Percentiles rank a stretch among this genome's conserved stretches.
Conservation (phyloP, 2,329 filamentous ascomycete species). For the Thelonectria discophora region DNA sequence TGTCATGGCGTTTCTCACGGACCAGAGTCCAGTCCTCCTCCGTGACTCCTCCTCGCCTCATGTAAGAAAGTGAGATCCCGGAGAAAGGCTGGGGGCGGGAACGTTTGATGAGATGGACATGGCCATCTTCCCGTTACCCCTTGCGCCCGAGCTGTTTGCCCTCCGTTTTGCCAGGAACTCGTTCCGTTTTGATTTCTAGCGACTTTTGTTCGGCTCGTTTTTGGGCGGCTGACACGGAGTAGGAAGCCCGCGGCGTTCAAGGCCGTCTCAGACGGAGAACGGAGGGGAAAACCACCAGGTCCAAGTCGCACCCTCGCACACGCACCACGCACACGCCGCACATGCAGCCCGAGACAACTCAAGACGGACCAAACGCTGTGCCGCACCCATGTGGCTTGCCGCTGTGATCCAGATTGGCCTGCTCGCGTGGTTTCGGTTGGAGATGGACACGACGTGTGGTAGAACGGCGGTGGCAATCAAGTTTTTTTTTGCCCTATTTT, state of each 20-base stretch:
- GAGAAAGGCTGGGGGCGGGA: slow-evolving; percentile 25
- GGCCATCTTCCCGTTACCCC: slow-evolving; percentile 24
- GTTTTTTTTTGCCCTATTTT: not conserved
- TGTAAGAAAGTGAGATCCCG: slow-evolving; percentile 21
- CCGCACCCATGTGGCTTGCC: slow-evolving; percentile 39
- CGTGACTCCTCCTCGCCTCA: not conserved
- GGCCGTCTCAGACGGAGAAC: slow-evolving; percentile 29
- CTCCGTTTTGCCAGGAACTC: not conserved
- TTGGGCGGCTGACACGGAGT: slow-evolving; percentile 23
- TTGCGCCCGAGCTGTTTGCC: slow-evolving; percentile 4
- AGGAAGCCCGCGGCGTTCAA: slow-evolving; percentile 24
- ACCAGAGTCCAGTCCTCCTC: not conserved
- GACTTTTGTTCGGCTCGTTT: not conserved
- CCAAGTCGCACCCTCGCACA: slow-evolving; percentile 38
- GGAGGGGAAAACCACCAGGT: slow-evolving; percentile 21
- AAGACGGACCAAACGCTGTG: slow-evolving; percentile 29
- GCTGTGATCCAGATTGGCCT: slow-evolving; percentile 31
- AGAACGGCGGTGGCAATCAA: not conserved
- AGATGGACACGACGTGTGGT: not conserved
- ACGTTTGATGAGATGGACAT: slow-evolving; percentile 25
- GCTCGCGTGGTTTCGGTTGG: slow-evolving; percentile 26
- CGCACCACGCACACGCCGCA: slow-evolving; percentile 39
- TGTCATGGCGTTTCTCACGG: not conserved
- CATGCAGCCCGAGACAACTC: slow-evolving; percentile 34
- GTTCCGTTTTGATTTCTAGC: not conserved